Percentiles rank a stretch among this genome's conserved stretches.
phyloP scores from a whole-genome alignment of 2,329 filamentous ascomycete genomes.

The Monosporascus sp. region DNA sequence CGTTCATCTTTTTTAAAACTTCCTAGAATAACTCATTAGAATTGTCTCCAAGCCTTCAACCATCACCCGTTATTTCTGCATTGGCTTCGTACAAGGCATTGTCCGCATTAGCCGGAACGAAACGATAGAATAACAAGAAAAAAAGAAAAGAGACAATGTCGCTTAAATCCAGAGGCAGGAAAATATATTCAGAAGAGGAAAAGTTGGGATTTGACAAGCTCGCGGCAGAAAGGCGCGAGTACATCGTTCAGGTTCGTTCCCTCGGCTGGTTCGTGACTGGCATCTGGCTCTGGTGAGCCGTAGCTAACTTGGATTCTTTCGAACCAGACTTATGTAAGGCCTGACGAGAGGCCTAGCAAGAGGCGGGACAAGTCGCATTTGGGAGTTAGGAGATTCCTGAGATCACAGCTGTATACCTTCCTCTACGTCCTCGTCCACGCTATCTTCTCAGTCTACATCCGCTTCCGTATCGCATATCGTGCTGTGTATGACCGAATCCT shows the following conservation, averaged over 20 bases:
- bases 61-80: too few species aligned
- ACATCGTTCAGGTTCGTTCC: constrained; percentile 36
- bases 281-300: background rate
- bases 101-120: background rate
- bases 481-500: constrained; percentile 71
- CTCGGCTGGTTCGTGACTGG: background rate
- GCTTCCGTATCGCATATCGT: constrained; percentile 73
- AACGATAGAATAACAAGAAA: background rate
- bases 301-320: constrained; percentile 7
- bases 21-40: too few species aligned
- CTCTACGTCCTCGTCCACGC: constrained; percentile 68
- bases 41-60: too few species aligned
- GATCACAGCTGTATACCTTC: constrained; percentile 57
- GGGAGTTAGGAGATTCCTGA: constrained; percentile 57
- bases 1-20: too few species aligned
- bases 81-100: background rate
- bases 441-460: constrained; percentile 83
- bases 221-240: constrained; percentile 37
- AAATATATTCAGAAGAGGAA: constrained; percentile 40
- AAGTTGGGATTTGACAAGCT: constrained; percentile 35
- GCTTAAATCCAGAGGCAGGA: constrained; percentile 29
- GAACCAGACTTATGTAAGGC: constrained; percentile 22
- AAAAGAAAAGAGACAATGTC: constrained; percentile 26
- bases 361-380: constrained; percentile 36
- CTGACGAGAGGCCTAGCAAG: constrained; percentile 22